A percentile compares a stretch with the other conserved stretches of the same genome.
Evolutionary conservation across 768 basidiomycete genomes (phyloP).

Genomic region (Suillus subluteus): DNA sequence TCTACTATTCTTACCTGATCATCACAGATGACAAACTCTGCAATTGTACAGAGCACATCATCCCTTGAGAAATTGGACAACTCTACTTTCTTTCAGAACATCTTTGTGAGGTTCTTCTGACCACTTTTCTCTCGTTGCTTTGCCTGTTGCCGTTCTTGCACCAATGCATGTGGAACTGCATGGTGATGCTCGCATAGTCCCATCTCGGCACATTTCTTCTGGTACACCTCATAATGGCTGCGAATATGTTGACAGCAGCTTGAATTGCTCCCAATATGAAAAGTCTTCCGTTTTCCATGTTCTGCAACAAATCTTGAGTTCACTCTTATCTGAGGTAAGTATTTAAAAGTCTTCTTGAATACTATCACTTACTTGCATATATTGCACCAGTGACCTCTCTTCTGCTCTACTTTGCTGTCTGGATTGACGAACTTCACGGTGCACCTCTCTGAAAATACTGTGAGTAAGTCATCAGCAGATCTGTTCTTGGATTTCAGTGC

Average conservation of each 20-base stretch:
- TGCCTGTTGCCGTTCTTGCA: neutral
- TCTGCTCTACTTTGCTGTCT: too few relatives aligned
- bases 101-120: neutral
- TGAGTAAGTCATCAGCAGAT: too few relatives aligned
- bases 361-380: slow-evolving; percentile 10
- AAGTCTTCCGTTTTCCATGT: slow-evolving; percentile 3
- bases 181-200: slow-evolving; percentile 3
- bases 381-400: slow-evolving; percentile 13
- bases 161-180: neutral
- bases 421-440: too few relatives aligned
- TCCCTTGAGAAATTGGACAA: slow-evolving; percentile 19
- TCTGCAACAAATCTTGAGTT: neutral
- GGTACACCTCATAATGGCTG: slow-evolving; percentile 9
- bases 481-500: too few relatives aligned
- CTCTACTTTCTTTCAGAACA: neutral
- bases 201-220: neutral
- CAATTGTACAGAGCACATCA: slow-evolving; percentile 14
- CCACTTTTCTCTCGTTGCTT: neutral
- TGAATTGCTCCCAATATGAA: slow-evolving; percentile 11
- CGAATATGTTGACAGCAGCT: slow-evolving; percentile 9
- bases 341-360: neutral
- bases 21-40: slow-evolving; percentile 20
- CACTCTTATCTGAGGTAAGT: slow-evolving; percentile 5
- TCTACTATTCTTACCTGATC: slow-evolving; percentile 19
- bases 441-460: too few relatives aligned